Evolutionary conservation across 106 monocot genomes (phyloP).

Genomic region (Dioscorea zingiberensis): DNA sequence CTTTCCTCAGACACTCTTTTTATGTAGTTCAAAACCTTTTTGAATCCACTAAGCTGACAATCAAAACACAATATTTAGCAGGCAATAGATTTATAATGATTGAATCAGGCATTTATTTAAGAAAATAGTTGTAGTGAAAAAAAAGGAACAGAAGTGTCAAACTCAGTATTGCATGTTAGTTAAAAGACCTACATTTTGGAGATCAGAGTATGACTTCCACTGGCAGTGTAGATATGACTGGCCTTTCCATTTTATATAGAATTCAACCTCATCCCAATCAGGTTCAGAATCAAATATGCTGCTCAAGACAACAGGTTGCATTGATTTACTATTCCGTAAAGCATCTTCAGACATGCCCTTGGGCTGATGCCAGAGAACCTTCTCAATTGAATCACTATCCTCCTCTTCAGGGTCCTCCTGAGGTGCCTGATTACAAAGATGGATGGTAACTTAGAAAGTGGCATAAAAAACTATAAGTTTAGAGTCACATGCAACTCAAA

Average conservation of each 20-base stretch:
- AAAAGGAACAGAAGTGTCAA: neutral
- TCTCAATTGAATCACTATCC: slow-evolving; percentile 90
- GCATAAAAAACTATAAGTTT: too few species aligned
- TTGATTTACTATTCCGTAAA: slow-evolving; percentile 47
- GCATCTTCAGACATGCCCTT: slow-evolving; percentile 74
- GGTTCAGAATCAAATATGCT: slow-evolving; percentile 35
- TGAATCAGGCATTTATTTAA: too few species aligned
- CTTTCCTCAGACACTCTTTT: slow-evolving; percentile 85
- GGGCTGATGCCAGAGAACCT: slow-evolving; percentile 91
- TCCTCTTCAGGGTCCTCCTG: slow-evolving; percentile 89
- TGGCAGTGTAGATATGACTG: slow-evolving; percentile 93
- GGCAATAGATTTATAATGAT: too few species aligned
- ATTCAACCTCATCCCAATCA: slow-evolving; percentile 86
- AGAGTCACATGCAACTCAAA: too few species aligned
- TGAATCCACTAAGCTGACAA: slow-evolving; percentile 89
- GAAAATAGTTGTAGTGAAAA: too few species aligned
- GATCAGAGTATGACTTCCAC: slow-evolving; percentile 79
- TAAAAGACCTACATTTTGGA: slow-evolving; percentile 72
- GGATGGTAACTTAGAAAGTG: neutral
- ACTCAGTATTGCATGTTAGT: neutral
- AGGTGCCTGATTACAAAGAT: slow-evolving; percentile 15
- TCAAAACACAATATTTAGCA: neutral
- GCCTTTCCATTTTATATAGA: slow-evolving; percentile 97
- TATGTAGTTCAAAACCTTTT: slow-evolving; percentile 91
- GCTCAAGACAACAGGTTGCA: slow-evolving; percentile 50